A percentile compares a stretch with the other conserved stretches of the same genome.
Conservation (phyloP, 2,329 filamentous ascomycete species). For the Fusarium sp. region DNA sequence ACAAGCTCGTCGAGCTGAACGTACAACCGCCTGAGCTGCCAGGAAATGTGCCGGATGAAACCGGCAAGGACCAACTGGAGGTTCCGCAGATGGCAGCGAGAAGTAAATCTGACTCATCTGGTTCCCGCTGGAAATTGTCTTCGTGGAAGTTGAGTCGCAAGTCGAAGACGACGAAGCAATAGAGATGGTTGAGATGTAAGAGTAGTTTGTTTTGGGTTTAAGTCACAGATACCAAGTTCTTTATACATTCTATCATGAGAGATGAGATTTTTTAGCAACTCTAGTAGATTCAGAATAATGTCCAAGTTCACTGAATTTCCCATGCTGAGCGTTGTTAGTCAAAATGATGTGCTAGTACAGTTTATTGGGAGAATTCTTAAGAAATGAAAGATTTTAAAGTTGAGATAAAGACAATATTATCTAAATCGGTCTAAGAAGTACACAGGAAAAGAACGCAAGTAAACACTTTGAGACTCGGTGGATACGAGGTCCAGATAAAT, state of each 20-base stretch:
- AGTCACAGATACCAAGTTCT: background rate
- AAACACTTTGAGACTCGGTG: background rate
- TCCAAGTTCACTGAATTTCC: too few species aligned
- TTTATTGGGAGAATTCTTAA: background rate
- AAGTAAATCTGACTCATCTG: constrained; percentile 17
- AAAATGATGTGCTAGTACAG: too few species aligned
- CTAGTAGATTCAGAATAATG: background rate
- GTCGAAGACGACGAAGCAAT: constrained; percentile 34
- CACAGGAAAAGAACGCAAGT: background rate
- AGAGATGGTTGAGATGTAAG: background rate
- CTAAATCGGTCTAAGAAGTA: background rate
- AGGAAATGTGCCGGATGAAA: constrained; percentile 13
- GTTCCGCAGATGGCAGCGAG: background rate
- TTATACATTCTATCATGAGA: background rate
- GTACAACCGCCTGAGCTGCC: constrained; percentile 37
- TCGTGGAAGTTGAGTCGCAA: constrained; percentile 40
- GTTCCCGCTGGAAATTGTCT: constrained; percentile 37
- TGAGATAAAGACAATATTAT: fast-evolving
- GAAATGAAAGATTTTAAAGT: too few species aligned
- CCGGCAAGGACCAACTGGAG: constrained; percentile 6
- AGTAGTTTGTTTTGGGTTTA: background rate
- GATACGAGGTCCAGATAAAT: background rate
- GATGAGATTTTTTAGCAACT: background rate
- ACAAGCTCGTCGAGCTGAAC: constrained; percentile 22
- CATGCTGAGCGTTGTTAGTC: too few species aligned